These are phyloP conservation scores for Sequoia sempervirens DNA, from an alignment of 75 land plant species.

Conservation along the genomic window DNA sequence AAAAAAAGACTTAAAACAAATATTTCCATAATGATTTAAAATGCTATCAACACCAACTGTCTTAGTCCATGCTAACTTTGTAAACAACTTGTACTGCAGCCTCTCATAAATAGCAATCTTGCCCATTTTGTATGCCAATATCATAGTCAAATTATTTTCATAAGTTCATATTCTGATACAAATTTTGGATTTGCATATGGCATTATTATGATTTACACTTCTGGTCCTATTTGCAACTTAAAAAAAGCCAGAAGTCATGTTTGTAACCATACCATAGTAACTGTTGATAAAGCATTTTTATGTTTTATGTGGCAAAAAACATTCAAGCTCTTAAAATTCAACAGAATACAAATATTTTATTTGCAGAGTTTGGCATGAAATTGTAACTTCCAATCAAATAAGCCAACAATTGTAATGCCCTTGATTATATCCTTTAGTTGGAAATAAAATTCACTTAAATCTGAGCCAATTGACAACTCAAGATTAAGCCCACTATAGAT, in stretches of 20 bases:
- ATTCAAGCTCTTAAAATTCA: background rate
- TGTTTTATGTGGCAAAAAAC: background rate
- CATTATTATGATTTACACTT: background rate
- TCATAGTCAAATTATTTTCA: background rate
- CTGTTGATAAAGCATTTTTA: background rate
- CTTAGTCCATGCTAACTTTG: background rate
- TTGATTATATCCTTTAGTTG: background rate
- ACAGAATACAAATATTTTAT: background rate
- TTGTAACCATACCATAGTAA: background rate
- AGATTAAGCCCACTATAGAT: background rate
- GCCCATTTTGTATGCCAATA: background rate
- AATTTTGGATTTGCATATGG: background rate
- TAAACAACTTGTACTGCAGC: background rate
- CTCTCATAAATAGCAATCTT: background rate
- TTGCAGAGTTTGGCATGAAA: background rate
- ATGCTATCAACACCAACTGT: background rate
- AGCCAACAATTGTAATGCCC: background rate
- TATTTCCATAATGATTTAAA: background rate
- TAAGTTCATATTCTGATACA: background rate
- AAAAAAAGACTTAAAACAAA: too few relatives aligned
- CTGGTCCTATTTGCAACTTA: background rate
- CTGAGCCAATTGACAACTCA: background rate
- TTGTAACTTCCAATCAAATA: background rate
- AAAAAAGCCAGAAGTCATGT: background rate
- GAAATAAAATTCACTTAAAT: background rate